Evolutionary conservation across 306 rosid genomes (phyloP), one percentile per base, ranked within the genome.

Genomic region (Pyrus betulifolia): DNA sequence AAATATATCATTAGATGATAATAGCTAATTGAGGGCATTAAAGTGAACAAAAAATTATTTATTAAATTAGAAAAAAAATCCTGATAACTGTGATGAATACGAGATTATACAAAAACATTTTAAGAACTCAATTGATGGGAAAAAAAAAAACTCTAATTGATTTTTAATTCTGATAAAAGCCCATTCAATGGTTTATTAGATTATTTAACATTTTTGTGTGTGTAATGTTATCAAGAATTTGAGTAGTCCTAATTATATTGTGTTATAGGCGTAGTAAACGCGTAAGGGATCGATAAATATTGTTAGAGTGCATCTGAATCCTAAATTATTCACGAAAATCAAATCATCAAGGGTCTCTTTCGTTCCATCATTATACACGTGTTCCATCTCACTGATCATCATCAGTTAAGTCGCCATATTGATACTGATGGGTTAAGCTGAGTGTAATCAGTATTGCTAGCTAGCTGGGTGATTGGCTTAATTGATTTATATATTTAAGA

Each of bases 341-440:
- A 59, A 57, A 38, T 74, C 44, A 51, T 21, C 75, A 49, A 58
- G 67, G 33, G 35, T 75, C 72, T 49, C 52, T 40, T 79, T 63
- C 31, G 40, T 51, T 52, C 35, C 80, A 40, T 71, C 54, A 70
- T 76, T 81, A 60, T 54, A 77, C 84, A 81, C 69, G 77, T 31
- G 70, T 81, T 59, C 23, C 25, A 17, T 66, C 33, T 35, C 67
- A 54, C 1, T n/a, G 54, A 49, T 49, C 54, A 49, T 15, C 54
- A 49, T 49, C 54, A 13, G 27, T 52, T 63, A 42, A 75, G 9
- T 62, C 73, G 54, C 76, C 77, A 75, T 81, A 75, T 81, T 19
- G 27, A 74, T 22, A 74, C 33, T 49, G 38, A 70, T 31, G 31
- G 27, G 31, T 59, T 59, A 27, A 49, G 74, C 42, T 27, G 62